Conservation (phyloP, 805 yeast species). For the Yarrowia divulgata region DNA sequence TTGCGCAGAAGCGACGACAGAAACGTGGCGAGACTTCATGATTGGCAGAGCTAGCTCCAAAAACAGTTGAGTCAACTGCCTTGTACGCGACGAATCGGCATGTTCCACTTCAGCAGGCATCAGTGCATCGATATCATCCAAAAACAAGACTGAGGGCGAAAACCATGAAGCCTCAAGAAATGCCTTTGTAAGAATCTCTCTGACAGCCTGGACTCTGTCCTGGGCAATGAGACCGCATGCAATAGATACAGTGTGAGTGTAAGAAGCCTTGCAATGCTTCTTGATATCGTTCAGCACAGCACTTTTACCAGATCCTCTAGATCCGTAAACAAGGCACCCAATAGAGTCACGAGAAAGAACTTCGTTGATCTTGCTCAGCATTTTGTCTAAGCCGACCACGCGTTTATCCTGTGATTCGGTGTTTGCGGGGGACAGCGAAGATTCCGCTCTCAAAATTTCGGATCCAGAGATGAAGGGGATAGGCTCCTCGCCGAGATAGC, state of each 20-base stretch:
- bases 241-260: slow-evolving; percentile 54
- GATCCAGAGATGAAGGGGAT: slow-evolving; percentile 41
- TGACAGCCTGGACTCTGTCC: slow-evolving; percentile 45
- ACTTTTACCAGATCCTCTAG: slow-evolving; percentile 85
- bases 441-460: slow-evolving; percentile 54
- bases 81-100: slow-evolving; percentile 65
- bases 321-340: slow-evolving; percentile 73
- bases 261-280: slow-evolving; percentile 43
- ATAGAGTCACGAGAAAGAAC: slow-evolving; percentile 56
- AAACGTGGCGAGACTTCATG: slow-evolving; percentile 54
- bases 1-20: slow-evolving; percentile 67
- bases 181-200: slow-evolving; percentile 53
- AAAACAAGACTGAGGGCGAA: slow-evolving; percentile 72
- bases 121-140: slow-evolving; percentile 80
- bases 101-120: slow-evolving; percentile 71
- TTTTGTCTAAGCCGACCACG: slow-evolving; percentile 65
- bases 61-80: slow-evolving; percentile 70
- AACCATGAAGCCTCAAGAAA: slow-evolving; percentile 71
- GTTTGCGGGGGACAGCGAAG: slow-evolving; percentile 44
- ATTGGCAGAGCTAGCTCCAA: slow-evolving; percentile 57
- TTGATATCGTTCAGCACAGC: slow-evolving; percentile 56
- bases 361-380: slow-evolving; percentile 54
- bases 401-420: slow-evolving; percentile 40
- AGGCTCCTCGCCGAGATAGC: slow-evolving; percentile 31
- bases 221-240: slow-evolving; percentile 64